Evolutionary conservation across 1,284 basidiomycete genomes (phyloP), one percentile per base, ranked within the genome.

Genomic region (Heterobasidion parviporum): DNA sequence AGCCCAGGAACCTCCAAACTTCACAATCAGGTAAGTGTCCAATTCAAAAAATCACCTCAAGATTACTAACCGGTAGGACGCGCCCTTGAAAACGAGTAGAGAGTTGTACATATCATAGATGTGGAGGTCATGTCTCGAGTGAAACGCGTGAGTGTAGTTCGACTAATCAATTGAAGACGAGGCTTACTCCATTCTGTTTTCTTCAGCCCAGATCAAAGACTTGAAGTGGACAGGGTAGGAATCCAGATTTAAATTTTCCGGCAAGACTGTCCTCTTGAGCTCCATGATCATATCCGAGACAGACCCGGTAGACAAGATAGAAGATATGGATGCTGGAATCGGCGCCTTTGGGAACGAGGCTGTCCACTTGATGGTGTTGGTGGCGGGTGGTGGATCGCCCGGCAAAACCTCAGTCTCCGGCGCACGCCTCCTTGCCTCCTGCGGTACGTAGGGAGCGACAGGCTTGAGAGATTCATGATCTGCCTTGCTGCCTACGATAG

Each of bases 1-100:
- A 87, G 67, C 0, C 83, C 84, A 2, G 79, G 81, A 3, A 87
- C 82, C 2, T 63, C 57, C 8, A 87, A 69, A 57, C 83, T 85
- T 26, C 44, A 1, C 52, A 16, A 55, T 35, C 50, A 34, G 45
- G 38, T 6, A 16, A n/a, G 26, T 26, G 26, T 26, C 5, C 5
- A 26, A 0, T 26, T 26, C 6, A 26, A 26, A 5, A 26, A 5
- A 6, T 26, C 1, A 26, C 26, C 26, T 26, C 26, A 26, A 26
- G 6, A 26, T 14, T 5, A 45, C 79, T 56, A 55, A 82, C 82
- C 72, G 75, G 61, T 79, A 78, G 53, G 72, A 74, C 0, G 54
- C 56, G 1, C 61, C 62, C 35, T 74, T 64, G n/a, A 58, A 66
- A 0, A 55, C 64, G 53, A 84, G 65, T 3, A 54, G 65, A 0